A percentile compares a stretch with the other conserved stretches of the same genome.
These are phyloP conservation scores for Chlorella variabilis DNA, from an alignment of 163 green algal genomes.

Conservation along the genomic window DNA sequence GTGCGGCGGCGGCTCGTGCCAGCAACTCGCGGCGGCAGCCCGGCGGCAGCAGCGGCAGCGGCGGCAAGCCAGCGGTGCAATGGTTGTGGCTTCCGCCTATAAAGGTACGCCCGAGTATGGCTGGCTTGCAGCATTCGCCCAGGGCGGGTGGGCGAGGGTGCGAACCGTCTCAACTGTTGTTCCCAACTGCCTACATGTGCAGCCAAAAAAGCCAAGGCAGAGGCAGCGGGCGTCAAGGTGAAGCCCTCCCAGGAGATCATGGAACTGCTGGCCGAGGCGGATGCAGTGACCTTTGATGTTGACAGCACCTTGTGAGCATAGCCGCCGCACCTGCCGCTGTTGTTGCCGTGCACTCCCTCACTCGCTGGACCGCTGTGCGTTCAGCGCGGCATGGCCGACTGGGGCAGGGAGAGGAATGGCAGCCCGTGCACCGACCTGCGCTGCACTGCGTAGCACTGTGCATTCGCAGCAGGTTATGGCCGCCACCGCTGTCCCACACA, in stretches of 20 bases:
- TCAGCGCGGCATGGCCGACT: no score
- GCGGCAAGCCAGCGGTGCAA: not conserved
- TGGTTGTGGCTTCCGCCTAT: not conserved
- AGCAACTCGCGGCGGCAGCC: not conserved
- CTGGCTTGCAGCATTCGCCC: no score
- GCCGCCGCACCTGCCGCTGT: not conserved
- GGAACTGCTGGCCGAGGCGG: conserved; percentile 40
- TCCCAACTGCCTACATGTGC: not conserved
- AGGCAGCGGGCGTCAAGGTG: conserved; percentile 13
- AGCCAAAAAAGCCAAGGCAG: not conserved
- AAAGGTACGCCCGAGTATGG: no score
- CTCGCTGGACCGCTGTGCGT: no score
- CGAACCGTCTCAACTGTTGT: no score
- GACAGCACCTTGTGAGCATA: conserved; percentile 93
- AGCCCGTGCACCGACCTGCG: not conserved
- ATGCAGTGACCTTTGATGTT: conserved; percentile 97
- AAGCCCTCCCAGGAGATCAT: conserved; percentile 17
- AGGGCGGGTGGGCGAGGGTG: no score
- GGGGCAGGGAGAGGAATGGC: no score
- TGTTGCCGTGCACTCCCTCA: not conserved
- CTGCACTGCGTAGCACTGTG: no score
- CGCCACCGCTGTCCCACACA: no score
- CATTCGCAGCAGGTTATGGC: not conserved
- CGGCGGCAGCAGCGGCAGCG: not conserved
- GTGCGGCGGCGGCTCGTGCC: no score